These are phyloP conservation scores for Zea luxurians DNA, from an alignment of 176 grass and related monocot species.

Conservation along the genomic window DNA sequence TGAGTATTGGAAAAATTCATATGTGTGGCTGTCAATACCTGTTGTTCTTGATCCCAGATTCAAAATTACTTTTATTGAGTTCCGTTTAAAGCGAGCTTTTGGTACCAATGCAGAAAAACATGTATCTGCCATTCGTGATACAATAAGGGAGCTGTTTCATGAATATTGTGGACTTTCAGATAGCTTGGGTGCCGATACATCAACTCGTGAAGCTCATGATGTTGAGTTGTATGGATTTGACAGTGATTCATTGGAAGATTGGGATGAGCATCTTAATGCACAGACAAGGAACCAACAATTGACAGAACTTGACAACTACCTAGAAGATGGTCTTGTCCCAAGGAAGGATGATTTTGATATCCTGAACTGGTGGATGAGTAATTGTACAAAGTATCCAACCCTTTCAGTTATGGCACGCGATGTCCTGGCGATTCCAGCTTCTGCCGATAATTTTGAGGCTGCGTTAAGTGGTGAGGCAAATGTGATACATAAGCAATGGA, in stretches of 20 bases:
- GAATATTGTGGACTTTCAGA: constrained; percentile 41
- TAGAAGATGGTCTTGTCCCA: constrained; percentile 54
- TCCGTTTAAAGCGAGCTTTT: constrained; percentile 49
- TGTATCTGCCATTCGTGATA: constrained; percentile 37
- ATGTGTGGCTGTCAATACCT: constrained; percentile 44
- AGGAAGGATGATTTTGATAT: constrained; percentile 59
- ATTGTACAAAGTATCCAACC: constrained; percentile 52
- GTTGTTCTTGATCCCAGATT: constrained; percentile 61
- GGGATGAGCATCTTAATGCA: constrained; percentile 48
- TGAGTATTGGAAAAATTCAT: constrained; percentile 50
- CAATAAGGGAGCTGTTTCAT: constrained; percentile 38
- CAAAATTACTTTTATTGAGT: constrained; percentile 52
- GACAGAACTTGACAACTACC: constrained; percentile 45
- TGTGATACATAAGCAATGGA: constrained; percentile 44
- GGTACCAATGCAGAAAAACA: constrained; percentile 32
- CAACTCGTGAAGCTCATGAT: constrained; percentile 28
- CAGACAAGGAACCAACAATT: constrained; percentile 45
- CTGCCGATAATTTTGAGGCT: constrained; percentile 37
- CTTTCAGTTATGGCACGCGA: constrained; percentile 46
- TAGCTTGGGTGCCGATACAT: constrained; percentile 17
- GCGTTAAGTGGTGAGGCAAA: constrained; percentile 28
- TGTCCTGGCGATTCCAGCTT: constrained; percentile 52
- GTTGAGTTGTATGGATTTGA: constrained; percentile 40
- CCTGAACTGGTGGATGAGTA: constrained; percentile 57
- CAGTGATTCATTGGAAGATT: constrained; percentile 51